Evolutionary conservation across 2,329 filamentous ascomycete genomes (phyloP).

Genomic region (Aspergillus uvarum): DNA sequence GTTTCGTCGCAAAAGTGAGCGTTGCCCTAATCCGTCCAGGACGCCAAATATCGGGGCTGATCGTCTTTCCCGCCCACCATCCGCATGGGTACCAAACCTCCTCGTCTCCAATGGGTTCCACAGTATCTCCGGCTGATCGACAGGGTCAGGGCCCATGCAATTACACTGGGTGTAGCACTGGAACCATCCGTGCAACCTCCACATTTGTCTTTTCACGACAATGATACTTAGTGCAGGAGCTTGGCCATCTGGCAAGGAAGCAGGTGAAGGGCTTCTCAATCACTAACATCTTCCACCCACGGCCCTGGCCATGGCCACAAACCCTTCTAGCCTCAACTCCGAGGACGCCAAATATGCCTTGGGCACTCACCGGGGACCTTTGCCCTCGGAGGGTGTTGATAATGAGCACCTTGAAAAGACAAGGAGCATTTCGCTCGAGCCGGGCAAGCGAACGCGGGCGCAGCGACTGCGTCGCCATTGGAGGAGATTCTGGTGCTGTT

Average conservation of each 20-base stretch:
- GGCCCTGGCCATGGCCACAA: slow-evolving; percentile 24
- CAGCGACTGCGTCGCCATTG: slow-evolving; percentile 36
- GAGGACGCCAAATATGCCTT: slow-evolving; percentile 33
- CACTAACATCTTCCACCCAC: not conserved
- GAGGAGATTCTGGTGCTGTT: slow-evolving; percentile 41
- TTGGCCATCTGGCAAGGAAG: not conserved
- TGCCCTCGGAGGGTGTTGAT: slow-evolving; percentile 21
- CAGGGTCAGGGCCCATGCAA: not conserved
- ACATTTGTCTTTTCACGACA: not conserved
- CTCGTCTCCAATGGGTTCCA: slow-evolving; percentile 8
- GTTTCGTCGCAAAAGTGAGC: slow-evolving; percentile 7
- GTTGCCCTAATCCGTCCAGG: slow-evolving; percentile 2
- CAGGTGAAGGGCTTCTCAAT: not conserved
- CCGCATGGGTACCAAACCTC: slow-evolving; percentile 15
- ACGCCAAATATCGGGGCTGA: slow-evolving; percentile 10
- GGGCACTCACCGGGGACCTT: slow-evolving; percentile 32
- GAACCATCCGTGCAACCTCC: too few relatives aligned
- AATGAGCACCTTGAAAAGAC: slow-evolving; percentile 30
- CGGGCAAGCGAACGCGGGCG: slow-evolving; percentile 22
- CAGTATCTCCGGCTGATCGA: slow-evolving; percentile 9
- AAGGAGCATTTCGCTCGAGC: slow-evolving; percentile 29
- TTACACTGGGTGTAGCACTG: not conserved
- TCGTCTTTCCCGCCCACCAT: slow-evolving; percentile 10
- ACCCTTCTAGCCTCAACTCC: slow-evolving; percentile 26
- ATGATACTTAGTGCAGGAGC: not conserved